A percentile compares a stretch with the other conserved stretches of the same genome.
phyloP scores from a whole-genome alignment of 495 filamentous ascomycete genomes.

The Parachaetomium inaequale region DNA sequence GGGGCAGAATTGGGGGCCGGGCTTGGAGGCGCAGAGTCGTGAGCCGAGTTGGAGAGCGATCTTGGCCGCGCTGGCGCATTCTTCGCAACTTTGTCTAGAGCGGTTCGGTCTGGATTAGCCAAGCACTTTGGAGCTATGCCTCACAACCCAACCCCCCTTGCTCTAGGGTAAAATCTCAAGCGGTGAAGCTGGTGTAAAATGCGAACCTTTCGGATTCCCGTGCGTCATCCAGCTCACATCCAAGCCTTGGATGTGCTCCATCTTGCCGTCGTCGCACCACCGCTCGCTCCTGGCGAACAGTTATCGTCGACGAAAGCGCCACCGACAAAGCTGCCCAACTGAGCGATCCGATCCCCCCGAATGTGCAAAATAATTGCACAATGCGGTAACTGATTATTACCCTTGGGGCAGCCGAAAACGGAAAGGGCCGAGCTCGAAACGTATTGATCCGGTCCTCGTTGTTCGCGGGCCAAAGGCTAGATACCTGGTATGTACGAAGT shows the following conservation, averaged over 20 bases:
- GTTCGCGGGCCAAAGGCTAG: not conserved
- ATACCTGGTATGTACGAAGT: not conserved
- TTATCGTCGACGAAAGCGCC: not conserved
- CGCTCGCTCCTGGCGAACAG: not conserved
- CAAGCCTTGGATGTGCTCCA: constrained; percentile 63
- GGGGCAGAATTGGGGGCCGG: constrained; percentile 9
- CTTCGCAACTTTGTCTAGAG: constrained; percentile 27
- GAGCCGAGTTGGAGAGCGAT: constrained; percentile 24
- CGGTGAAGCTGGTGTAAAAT: not conserved
- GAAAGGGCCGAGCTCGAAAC: not conserved
- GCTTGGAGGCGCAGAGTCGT: constrained; percentile 17
- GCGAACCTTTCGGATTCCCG: constrained; percentile 47
- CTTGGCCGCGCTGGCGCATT: constrained; percentile 18
- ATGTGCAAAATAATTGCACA: not conserved
- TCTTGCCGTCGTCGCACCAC: constrained; percentile 31
- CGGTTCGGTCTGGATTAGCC: not conserved
- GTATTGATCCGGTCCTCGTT: not conserved
- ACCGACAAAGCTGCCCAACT: not conserved
- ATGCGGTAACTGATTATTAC: not conserved
- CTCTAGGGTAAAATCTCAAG: too few species aligned
- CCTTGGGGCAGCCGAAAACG: not conserved
- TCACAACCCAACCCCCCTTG: not conserved
- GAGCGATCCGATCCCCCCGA: not conserved
- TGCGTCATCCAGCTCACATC: constrained; percentile 67
- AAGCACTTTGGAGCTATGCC: not conserved